Evolutionary conservation across 2,329 filamentous ascomycete species (phyloP).

Genomic region (Emmonsiellopsis sp.): DNA sequence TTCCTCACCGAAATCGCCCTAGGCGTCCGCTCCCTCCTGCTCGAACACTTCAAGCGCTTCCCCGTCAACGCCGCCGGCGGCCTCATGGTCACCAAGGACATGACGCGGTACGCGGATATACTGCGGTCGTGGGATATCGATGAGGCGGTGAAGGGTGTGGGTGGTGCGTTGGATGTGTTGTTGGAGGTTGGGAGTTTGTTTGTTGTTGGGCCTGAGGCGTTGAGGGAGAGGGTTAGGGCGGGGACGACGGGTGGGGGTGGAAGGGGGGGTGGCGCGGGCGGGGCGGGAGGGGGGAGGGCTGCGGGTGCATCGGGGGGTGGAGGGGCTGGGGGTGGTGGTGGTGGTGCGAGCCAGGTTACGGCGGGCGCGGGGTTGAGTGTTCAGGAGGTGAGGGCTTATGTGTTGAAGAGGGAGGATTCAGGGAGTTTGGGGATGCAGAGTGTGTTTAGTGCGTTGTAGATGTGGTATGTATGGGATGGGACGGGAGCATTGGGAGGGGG

Average conservation of each 20-base stretch:
- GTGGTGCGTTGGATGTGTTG: conserved; percentile 67
- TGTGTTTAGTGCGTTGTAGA: conserved; percentile 58
- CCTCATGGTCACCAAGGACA: conserved; percentile 91
- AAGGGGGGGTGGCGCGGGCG: conserved; percentile 29
- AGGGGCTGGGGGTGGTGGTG: conserved; percentile 14
- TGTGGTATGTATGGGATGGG: background rate
- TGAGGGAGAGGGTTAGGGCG: conserved; percentile 58
- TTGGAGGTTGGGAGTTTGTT: conserved; percentile 93
- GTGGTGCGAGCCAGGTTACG: conserved; percentile 43
- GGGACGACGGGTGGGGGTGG: conserved; percentile 38
- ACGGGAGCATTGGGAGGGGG: background rate
- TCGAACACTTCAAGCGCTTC: conserved; percentile 93
- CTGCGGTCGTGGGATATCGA: conserved; percentile 72
- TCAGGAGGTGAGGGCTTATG: conserved; percentile 64
- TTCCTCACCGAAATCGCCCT: conserved; percentile 79
- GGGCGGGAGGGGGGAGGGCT: conserved; percentile 37
- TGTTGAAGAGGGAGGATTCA: conserved; percentile 76
- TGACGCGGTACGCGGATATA: conserved; percentile 83
- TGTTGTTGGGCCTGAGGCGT: conserved; percentile 75
- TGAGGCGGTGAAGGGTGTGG: conserved; percentile 44
- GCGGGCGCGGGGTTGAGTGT: conserved; percentile 42
- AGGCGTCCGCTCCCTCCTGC: conserved; percentile 65
- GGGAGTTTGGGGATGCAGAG: conserved; percentile 73
- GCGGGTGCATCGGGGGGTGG: conserved; percentile 39
- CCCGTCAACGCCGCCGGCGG: conserved; percentile 87